phyloP scores from a whole-genome alignment of 1,284 basidiomycete genomes.

The Cystobasidium pallidum region DNA sequence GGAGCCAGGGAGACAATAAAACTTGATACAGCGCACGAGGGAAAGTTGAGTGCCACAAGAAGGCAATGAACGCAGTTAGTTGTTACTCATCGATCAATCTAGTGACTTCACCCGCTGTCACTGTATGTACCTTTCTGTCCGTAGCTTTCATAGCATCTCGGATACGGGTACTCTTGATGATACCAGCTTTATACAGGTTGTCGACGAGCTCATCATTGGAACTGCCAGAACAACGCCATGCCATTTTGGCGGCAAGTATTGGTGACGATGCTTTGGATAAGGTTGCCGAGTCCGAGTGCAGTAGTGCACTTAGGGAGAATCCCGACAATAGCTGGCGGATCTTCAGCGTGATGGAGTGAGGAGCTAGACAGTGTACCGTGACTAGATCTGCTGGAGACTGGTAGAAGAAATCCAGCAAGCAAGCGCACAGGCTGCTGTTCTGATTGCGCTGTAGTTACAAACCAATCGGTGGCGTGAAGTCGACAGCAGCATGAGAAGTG shows the following conservation, averaged over 20 bases:
- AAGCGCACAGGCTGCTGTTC: background rate
- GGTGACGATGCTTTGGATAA: background rate
- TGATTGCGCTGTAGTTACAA: background rate
- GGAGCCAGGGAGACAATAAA: conserved; percentile 64
- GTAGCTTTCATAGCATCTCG: conserved; percentile 70
- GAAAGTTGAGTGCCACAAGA: too few relatives aligned
- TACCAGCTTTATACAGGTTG: conserved; percentile 65
- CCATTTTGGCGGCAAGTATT: conserved; percentile 65
- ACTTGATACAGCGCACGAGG: conserved; percentile 15
- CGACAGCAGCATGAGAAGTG: too few relatives aligned
- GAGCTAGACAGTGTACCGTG: background rate
- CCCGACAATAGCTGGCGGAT: conserved; percentile 2
- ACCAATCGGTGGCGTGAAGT: background rate
- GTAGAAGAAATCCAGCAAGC: too few relatives aligned
- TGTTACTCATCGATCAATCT: background rate
- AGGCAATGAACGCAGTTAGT: too few relatives aligned
- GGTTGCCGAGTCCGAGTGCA: conserved; percentile 8
- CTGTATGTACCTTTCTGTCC: conserved; percentile 61
- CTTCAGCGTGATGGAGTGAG: background rate
- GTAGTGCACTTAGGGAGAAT: background rate
- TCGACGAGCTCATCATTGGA: conserved; percentile 72
- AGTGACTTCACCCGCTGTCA: background rate
- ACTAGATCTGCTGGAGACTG: too few relatives aligned
- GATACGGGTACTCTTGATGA: conserved; percentile 63
- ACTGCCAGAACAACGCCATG: conserved; percentile 73